Evolutionary conservation across 345 rosid species (phyloP), one percentile per base, ranked within the genome.

Genomic region (Eucalyptus leucophloia): DNA sequence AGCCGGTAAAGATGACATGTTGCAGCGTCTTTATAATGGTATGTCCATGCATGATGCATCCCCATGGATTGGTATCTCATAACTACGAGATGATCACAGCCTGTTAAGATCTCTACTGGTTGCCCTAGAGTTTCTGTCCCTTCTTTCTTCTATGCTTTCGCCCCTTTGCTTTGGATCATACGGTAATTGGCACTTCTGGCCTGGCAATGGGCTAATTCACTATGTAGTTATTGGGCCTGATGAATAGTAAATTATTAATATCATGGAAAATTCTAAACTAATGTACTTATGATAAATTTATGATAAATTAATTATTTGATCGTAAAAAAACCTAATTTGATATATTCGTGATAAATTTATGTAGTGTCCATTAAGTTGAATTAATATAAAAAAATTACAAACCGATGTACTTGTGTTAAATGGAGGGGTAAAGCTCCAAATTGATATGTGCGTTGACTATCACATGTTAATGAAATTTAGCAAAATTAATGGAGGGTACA

Each of bases 261-360:
- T 23, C 30, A 56, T 0, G 0, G 6, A 56, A 56, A 56, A 56
- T 26, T 56, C 6, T 23, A 24, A 56, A 0, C 6, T 56, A 56
- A 5, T 1, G 1, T 10, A 56, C 30, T 23, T 4, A 12, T 56
- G 30, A 56, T 56, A 24, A 56, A 9, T 56, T 56, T 24, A 56
- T 10, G 30, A 23, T 24, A 10, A 24, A 56, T 56, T 10, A 56
- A 56, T 56, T 56, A 23, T 56, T 24, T 56, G 62, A 56, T 0
- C 0, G 0, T 56, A 3, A 56, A 56, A 24, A 56, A 24, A 0
- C 30, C 1, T 26, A 56, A 56, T 0, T 9, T 24, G 6, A 56
- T 56, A 56, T 6, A 56, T 1, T 24, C 3, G 7, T 4, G 5
- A 56, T 24, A 24, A 56, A 24, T 56, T 24, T 56, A 23, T 10